phyloP scores from a whole-genome alignment of 345 rosid species.

The Brassica rapa region DNA sequence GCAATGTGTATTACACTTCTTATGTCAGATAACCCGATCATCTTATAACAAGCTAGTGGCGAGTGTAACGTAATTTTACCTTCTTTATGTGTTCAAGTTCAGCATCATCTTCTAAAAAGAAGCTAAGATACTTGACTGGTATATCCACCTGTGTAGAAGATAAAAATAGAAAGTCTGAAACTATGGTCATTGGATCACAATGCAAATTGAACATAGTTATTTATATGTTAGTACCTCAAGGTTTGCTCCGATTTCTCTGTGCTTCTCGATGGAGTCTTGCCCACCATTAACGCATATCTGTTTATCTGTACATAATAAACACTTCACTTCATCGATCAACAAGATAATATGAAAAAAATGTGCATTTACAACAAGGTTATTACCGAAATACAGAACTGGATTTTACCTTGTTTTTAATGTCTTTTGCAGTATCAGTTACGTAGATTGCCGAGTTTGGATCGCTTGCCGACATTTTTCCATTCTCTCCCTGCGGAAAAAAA shows the following conservation, averaged over 20 bases:
- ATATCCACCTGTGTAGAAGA: conserved; percentile 66
- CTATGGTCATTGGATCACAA: neutral
- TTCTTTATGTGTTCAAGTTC: conserved; percentile 82
- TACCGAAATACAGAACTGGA: neutral
- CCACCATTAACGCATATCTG: conserved; percentile 86
- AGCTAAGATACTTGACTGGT: conserved; percentile 72
- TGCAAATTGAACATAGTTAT: neutral
- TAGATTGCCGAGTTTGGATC: conserved; percentile 95
- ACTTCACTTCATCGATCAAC: neutral
- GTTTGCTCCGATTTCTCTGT: conserved; percentile 76
- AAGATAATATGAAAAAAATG: neutral
- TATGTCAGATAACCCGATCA: neutral
- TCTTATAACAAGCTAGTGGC: neutral
- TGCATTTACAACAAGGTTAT: neutral
- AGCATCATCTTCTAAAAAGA: conserved; percentile 80
- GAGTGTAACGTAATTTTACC: conserved; percentile 41
- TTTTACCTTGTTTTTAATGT: conserved; percentile 73
- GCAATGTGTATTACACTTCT: neutral
- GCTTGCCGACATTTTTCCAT: conserved; percentile 97
- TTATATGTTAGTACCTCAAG: conserved; percentile 61
- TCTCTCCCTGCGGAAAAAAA: conserved; percentile 68
- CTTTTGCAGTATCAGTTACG: conserved; percentile 83
- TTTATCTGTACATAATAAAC: conserved; percentile 54
- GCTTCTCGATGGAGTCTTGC: conserved; percentile 70
- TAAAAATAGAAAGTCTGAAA: neutral